Evolutionary conservation across 164 flowering plant genomes (phyloP).

Genomic region (Chloranthus sessilifolius): DNA sequence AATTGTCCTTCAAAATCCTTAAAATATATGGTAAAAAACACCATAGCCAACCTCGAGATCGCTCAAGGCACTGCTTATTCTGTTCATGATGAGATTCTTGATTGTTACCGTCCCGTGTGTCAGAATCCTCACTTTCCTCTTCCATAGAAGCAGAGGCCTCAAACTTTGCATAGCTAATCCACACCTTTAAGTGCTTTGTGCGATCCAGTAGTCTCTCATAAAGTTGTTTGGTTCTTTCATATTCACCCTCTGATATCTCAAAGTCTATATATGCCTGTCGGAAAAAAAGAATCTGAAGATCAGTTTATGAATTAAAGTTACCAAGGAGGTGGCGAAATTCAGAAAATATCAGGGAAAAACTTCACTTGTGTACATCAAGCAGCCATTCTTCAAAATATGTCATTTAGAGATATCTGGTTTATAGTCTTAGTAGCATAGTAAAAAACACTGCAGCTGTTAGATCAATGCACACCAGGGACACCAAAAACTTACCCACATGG

Average conservation of each 20-base stretch:
- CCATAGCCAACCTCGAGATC: conserved; percentile 52
- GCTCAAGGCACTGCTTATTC: conserved; percentile 39
- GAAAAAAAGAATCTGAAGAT: neutral
- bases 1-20: conserved; percentile 5
- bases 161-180: conserved; percentile 91
- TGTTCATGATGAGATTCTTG: conserved; percentile 26
- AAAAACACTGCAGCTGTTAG: too few relatives aligned
- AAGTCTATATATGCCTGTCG: conserved; percentile 92
- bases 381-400: too few relatives aligned
- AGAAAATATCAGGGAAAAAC: too few relatives aligned
- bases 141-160: conserved; percentile 59
- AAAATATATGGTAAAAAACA: conserved; percentile 13
- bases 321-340: neutral
- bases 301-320: neutral
- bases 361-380: too few relatives aligned
- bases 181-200: conserved; percentile 90
- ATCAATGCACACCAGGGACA: too few relatives aligned
- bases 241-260: conserved; percentile 75
- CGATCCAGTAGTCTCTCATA: conserved; percentile 84
- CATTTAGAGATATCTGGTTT: too few relatives aligned
- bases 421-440: too few relatives aligned
- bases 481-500: too few relatives aligned
- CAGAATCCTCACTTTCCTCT: conserved; percentile 25
- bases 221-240: conserved; percentile 63
- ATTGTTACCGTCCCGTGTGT: conserved; percentile 26